These are phyloP conservation scores for Eleusine coracana DNA, from an alignment of 176 grass and related monocot genomes.

Conservation along the genomic window DNA sequence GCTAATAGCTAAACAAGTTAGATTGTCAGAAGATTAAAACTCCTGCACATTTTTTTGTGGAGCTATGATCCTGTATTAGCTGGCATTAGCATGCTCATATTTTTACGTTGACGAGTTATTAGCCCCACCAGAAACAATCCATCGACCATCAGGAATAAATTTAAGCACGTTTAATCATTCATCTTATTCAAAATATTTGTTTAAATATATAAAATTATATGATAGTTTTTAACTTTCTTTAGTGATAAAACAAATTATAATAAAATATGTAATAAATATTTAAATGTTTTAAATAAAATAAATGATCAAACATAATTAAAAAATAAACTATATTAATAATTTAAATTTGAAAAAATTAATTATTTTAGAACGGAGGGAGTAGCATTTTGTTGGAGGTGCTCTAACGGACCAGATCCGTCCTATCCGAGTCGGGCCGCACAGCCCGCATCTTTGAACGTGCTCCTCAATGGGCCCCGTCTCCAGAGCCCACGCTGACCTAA, in stretches of 20 bases:
- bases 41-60: not conserved
- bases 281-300: too few species aligned
- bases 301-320: too few species aligned
- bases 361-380: too few species aligned
- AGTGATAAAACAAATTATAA: too few species aligned
- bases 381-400: constrained; percentile 17
- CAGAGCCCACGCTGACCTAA: not conserved
- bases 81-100: constrained; percentile 25
- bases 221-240: too few species aligned
- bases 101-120: constrained; percentile 81
- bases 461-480: not conserved
- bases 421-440: not conserved
- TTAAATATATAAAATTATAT: too few species aligned
- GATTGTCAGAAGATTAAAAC: not conserved
- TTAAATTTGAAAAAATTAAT: too few species aligned
- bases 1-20: not conserved
- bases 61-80: not conserved
- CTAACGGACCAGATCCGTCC: too few species aligned
- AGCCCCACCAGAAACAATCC: constrained; percentile 89
- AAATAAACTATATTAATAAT: too few species aligned
- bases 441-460: not conserved
- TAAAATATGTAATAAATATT: too few species aligned
- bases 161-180: too few species aligned
- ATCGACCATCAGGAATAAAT: constrained; percentile 90
- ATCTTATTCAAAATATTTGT: too few species aligned